Evolutionary conservation across 1,284 basidiomycete species (phyloP), one percentile per base, ranked within the genome.

Genomic region (Athelia psychrophila): DNA sequence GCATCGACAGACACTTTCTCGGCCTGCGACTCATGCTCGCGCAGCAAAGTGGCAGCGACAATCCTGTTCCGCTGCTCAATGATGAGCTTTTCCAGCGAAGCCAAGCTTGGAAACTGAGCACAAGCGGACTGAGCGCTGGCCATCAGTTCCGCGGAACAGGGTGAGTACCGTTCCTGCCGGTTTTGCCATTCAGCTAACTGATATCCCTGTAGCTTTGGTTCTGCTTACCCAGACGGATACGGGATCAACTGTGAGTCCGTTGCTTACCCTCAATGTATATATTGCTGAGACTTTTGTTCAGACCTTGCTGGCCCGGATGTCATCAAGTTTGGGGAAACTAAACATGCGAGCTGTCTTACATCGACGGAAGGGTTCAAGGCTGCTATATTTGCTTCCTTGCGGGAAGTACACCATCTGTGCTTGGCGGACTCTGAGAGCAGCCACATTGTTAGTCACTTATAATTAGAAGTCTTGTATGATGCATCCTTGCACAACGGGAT

Each of bases 311-410:
- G 88, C 16, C 81, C 86, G 15, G 74, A 87, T 50, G 74, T 87
- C 56, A 81, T 98, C 71, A 97, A 95, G 71, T 96, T 98, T 72
- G 96, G 96, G 2, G 95, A 98, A 71, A 91, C 88, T 51, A 98
- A 98, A 70, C 73, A 79, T 58, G 88, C 88, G 8, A 84, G 78
- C 60, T 64, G 77, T 5, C 65, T 72, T 32, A 95, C 93, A 23
- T 91, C 89, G 24, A 95, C 94, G 10, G 73, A 77, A 10, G 54
- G 57, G 23, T 92, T 97, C 68, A 86, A 90, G 62, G 63, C 76
- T 54, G 80, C 83, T 45, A 70, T 98, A 48, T 70, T 74, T n/a
- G 75, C 82, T 53, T 84, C 89, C 16, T 70, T 98, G 57, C 65
- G 76, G 52, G 87, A 93, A 59, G 91, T 98, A 84, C 77, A 66